Percentiles rank a stretch among this genome's conserved stretches.
Conservation (phyloP, 73 alveolate genomes). For the Tetrahymena elliotti region DNA sequence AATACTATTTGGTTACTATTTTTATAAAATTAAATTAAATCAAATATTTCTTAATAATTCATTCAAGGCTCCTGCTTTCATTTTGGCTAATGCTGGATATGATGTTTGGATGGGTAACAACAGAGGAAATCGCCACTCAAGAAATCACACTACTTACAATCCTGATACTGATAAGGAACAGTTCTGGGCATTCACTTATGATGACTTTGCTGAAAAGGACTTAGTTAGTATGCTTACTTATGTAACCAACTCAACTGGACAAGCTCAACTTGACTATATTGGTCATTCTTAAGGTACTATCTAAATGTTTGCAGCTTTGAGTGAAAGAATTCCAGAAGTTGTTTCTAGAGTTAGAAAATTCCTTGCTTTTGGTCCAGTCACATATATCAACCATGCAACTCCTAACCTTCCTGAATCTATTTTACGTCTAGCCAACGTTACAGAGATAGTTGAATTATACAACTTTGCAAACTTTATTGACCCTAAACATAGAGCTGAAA, state of each 20-base stretch:
- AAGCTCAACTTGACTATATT: constrained; percentile 62
- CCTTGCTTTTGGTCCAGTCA: constrained; percentile 54
- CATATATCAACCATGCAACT: constrained; percentile 16
- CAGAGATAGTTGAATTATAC: constrained; percentile 36
- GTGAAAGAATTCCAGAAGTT: constrained; percentile 39
- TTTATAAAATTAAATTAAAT: neutral
- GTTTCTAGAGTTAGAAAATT: constrained; percentile 30
- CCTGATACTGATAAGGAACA: constrained; percentile 38
- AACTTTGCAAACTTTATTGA: neutral
- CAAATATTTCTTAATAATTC: neutral
- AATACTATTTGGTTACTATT: neutral
- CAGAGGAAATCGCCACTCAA: constrained; percentile 65
- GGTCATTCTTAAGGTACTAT: constrained; percentile 96
- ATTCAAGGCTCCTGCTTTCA: constrained; percentile 68
- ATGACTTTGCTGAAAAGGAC: constrained; percentile 87
- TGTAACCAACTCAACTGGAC: constrained; percentile 56
- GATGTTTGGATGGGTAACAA: constrained; percentile 92
- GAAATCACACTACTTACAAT: constrained; percentile 43
- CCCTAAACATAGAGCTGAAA: neutral
- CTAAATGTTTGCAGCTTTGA: constrained; percentile 69
- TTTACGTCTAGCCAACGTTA: constrained; percentile 9
- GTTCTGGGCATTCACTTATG: constrained; percentile 86
- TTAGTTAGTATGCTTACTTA: constrained; percentile 73
- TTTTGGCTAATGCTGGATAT: constrained; percentile 60
- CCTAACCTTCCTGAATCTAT: constrained; percentile 10